Evolutionary conservation across 768 basidiomycete genomes (phyloP).

Genomic region (Fomitopsis pulvina): DNA sequence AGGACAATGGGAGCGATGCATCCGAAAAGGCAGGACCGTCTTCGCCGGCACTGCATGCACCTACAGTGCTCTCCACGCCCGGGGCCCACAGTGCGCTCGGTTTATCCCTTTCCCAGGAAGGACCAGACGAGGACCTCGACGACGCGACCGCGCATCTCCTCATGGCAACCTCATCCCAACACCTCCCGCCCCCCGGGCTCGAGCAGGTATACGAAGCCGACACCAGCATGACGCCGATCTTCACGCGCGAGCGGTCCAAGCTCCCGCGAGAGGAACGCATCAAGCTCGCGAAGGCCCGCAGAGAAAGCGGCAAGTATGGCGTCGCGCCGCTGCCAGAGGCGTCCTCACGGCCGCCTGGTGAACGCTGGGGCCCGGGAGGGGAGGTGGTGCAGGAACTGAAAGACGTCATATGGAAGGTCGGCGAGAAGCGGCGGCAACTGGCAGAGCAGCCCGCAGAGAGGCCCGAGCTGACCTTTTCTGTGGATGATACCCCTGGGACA

Average conservation of each 20-base stretch:
- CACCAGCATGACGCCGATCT: conserved; percentile 29
- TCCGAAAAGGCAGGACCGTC: conserved; percentile 43
- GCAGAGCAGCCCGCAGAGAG: conserved; percentile 16
- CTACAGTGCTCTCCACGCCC: not conserved
- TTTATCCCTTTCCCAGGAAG: conserved; percentile 17
- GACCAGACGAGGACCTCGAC: conserved; percentile 29
- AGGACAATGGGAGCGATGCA: conserved; percentile 46
- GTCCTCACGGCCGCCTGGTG: conserved; percentile 20
- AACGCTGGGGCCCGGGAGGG: conserved; percentile 65
- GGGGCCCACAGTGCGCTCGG: conserved; percentile 5
- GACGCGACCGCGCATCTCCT: conserved; percentile 55
- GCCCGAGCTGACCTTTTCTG: not conserved
- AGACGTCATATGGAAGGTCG: conserved; percentile 84
- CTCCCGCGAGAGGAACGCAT: conserved; percentile 75
- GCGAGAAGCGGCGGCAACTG: conserved; percentile 59
- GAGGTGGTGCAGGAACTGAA: conserved; percentile 82
- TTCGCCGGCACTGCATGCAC: conserved; percentile 23
- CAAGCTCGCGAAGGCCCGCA: conserved; percentile 42
- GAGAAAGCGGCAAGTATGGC: conserved; percentile 35
- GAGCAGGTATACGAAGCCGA: conserved; percentile 86
- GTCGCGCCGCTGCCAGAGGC: conserved; percentile 20
- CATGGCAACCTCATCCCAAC: conserved; percentile 39
- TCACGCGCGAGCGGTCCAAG: conserved; percentile 54
- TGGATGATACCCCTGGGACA: conserved; percentile 5
- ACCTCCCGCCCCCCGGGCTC: conserved; percentile 58